Conservation (phyloP, 441 rosid genomes). For the Hura crepitans region DNA sequence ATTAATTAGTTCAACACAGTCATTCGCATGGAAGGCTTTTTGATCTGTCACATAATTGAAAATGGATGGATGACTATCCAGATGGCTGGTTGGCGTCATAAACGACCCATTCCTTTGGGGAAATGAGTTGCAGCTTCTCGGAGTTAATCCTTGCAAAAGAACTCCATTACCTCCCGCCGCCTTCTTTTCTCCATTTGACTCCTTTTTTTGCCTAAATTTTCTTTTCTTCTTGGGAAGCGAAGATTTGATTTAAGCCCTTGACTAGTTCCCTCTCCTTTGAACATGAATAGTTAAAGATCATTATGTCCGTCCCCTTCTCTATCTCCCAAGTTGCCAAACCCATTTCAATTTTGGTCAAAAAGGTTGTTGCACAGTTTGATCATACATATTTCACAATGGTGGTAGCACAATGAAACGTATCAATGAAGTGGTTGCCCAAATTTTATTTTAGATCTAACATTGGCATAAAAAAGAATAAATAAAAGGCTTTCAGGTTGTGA, state of each 20-base stretch:
- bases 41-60: background rate
- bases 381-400: background rate
- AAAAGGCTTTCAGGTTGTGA: background rate
- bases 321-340: background rate
- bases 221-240: background rate
- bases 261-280: no score
- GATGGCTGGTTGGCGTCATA: background rate
- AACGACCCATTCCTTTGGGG: background rate
- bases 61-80: no score
- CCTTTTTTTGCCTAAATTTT: background rate
- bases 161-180: background rate
- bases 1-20: background rate
- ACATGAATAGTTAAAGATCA: no score
- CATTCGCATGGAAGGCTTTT: background rate
- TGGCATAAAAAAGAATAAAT: no score
- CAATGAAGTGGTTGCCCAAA: background rate
- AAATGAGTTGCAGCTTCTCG: background rate
- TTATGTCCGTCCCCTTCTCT: background rate
- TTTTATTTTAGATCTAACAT: background rate
- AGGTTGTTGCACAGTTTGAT: background rate
- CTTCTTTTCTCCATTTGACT: no score
- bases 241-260: background rate
- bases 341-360: background rate
- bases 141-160: background rate
- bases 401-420: background rate